These are phyloP conservation scores for Cladophialophora exuberans DNA, from an alignment of 2,329 filamentous ascomycete species.

Conservation along the genomic window DNA sequence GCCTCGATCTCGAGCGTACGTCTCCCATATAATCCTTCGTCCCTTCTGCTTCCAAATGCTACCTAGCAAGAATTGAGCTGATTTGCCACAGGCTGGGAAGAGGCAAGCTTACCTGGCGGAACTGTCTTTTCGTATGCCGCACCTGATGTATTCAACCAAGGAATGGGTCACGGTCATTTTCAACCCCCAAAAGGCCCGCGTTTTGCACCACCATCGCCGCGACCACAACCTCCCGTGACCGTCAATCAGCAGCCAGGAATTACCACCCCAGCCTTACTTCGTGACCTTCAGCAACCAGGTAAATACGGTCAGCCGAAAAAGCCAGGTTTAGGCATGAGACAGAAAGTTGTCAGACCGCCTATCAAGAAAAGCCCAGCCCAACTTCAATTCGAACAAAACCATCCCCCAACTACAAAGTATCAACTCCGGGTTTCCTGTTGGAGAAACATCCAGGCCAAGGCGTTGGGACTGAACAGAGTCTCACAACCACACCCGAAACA, in stretches of 20 bases:
- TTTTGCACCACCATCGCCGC: neutral
- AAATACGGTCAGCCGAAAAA: no score
- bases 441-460: slow-evolving; percentile 7
- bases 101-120: slow-evolving; percentile 22
- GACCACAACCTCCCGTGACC: no score
- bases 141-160: slow-evolving; percentile 18
- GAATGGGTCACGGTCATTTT: slow-evolving; percentile 2
- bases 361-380: no score
- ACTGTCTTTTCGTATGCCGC: slow-evolving; percentile 25
- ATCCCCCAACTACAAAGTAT: slow-evolving; percentile 10
- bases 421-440: slow-evolving; percentile 12
- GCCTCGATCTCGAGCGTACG: slow-evolving; percentile 27
- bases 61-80: neutral
- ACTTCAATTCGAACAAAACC: slow-evolving; percentile 5
- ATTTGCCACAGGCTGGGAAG: slow-evolving; percentile 27
- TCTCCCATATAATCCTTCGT: neutral
- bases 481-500: slow-evolving; percentile 16
- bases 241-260: no score
- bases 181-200: slow-evolving; percentile 6
- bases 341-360: no score
- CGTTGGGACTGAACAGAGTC: slow-evolving; percentile 10
- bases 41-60: no score
- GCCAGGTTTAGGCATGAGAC: no score
- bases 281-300: no score
- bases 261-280: no score